These are phyloP conservation scores for Camelina neglecta DNA, from an alignment of 345 rosid genomes.

Conservation along the genomic window DNA sequence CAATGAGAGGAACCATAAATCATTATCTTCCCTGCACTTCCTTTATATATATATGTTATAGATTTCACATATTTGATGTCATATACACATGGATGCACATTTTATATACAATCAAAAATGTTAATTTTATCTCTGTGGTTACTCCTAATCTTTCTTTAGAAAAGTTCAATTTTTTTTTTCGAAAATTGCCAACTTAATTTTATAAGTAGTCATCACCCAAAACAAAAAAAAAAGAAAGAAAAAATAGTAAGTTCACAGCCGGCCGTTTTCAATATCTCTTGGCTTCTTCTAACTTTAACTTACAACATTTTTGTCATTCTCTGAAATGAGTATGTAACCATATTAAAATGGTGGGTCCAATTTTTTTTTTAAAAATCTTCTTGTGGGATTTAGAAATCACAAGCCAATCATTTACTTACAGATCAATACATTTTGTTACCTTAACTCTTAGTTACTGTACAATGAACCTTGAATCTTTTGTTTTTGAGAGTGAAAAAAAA, in stretches of 20 bases:
- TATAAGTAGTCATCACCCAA: too few relatives aligned
- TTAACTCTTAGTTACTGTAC: constrained; percentile 8
- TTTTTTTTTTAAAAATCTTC: neutral
- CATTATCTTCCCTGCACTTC: too few relatives aligned
- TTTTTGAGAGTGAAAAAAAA: neutral
- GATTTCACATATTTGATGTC: neutral
- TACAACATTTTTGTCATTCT: constrained; percentile 37
- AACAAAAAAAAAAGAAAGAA: neutral
- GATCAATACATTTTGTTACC: constrained; percentile 22
- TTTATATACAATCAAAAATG: neutral
- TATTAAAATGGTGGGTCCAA: constrained; percentile 13
- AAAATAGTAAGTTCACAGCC: constrained; percentile 13
- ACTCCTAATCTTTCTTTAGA: neutral
- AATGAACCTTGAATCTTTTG: constrained; percentile 31
- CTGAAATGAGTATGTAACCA: constrained; percentile 19
- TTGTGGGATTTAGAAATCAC: constrained; percentile 16
- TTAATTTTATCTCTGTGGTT: neutral
- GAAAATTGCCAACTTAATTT: neutral
- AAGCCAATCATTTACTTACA: constrained; percentile 23
- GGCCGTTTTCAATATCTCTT: constrained; percentile 24
- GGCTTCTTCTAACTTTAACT: constrained; percentile 37
- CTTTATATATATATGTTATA: neutral
- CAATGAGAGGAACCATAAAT: neutral
- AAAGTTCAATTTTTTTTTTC: neutral
- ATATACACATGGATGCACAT: neutral